These are phyloP conservation scores for Talinum fruticosum DNA, from an alignment of 148 eudicot species.

Conservation along the genomic window DNA sequence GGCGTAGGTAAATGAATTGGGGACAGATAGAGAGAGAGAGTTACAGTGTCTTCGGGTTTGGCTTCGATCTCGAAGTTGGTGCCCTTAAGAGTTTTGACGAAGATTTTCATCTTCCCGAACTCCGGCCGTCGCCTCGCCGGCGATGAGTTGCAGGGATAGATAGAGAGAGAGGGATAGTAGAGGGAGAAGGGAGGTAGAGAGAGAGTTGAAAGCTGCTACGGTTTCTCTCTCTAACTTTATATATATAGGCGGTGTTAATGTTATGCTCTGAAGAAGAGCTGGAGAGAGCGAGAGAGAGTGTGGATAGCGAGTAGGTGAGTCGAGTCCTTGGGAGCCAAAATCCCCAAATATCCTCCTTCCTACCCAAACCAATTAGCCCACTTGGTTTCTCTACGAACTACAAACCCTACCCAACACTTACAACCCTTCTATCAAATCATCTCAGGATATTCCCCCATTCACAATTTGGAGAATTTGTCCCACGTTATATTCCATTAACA, in stretches of 20 bases:
- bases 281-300: neutral
- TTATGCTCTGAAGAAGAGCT: no score
- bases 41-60: slow-evolving; percentile 64
- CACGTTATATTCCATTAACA: no score
- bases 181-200: neutral
- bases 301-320: slow-evolving; percentile 5
- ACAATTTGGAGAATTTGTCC: no score
- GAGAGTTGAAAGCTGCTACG: neutral
- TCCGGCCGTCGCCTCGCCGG: slow-evolving; percentile 21
- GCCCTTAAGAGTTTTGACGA: slow-evolving; percentile 72
- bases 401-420: neutral
- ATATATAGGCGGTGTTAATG: neutral
- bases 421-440: no score
- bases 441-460: no score
- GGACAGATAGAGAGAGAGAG: neutral
- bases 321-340: neutral
- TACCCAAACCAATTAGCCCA: neutral
- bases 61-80: slow-evolving; percentile 76
- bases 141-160: slow-evolving; percentile 21
- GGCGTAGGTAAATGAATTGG: neutral
- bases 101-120: slow-evolving; percentile 51
- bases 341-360: neutral
- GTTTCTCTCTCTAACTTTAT: neutral
- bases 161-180: neutral
- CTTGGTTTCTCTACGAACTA: no score